Percentiles rank a stretch among this genome's conserved stretches.
Evolutionary conservation across 768 basidiomycete species (phyloP).

Genomic region (Astraeus odoratus): DNA sequence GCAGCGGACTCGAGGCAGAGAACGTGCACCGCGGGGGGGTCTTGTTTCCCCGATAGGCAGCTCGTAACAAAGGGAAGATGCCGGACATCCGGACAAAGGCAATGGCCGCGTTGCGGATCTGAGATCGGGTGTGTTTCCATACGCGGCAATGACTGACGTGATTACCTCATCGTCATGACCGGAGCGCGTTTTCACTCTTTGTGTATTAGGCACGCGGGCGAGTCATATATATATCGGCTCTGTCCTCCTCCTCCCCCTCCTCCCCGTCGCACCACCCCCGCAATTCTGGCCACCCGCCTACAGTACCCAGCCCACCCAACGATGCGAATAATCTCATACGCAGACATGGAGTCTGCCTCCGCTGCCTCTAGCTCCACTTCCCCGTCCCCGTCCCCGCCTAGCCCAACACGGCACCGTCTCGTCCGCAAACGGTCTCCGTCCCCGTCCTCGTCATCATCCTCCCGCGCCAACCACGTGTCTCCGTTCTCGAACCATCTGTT

Average conservation of each 20-base stretch:
- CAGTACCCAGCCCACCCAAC: constrained; percentile 4
- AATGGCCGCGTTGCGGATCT: constrained; percentile 24
- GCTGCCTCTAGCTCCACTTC: too few relatives aligned
- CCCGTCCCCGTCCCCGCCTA: constrained; percentile 14
- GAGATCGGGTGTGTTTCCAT: constrained; percentile 17
- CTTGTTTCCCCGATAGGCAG: constrained; percentile 5
- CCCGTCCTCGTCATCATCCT: constrained; percentile 28
- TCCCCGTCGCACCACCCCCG: background rate
- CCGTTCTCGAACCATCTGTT: constrained; percentile 6
- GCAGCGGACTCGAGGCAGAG: constrained; percentile 24
- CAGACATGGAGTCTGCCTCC: background rate
- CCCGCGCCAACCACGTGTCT: constrained; percentile 9
- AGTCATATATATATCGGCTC: constrained; percentile 20
- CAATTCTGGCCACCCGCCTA: too few relatives aligned
- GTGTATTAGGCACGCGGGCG: constrained; percentile 16
- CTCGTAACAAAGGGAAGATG: constrained; percentile 2
- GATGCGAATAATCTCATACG: constrained; percentile 12
- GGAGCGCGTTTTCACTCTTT: constrained; percentile 23
- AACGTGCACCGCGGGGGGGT: constrained; percentile 19
- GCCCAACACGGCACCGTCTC: constrained; percentile 19
- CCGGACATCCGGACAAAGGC: constrained; percentile 6
- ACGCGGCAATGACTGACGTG: constrained; percentile 19
- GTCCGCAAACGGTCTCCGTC: constrained; percentile 20
- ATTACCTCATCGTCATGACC: constrained; percentile 21
- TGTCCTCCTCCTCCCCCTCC: constrained; percentile 12